These are phyloP conservation scores for Poterioochromonas sp. DNA, from an alignment of 352 stramenopile species.

Conservation along the genomic window DNA sequence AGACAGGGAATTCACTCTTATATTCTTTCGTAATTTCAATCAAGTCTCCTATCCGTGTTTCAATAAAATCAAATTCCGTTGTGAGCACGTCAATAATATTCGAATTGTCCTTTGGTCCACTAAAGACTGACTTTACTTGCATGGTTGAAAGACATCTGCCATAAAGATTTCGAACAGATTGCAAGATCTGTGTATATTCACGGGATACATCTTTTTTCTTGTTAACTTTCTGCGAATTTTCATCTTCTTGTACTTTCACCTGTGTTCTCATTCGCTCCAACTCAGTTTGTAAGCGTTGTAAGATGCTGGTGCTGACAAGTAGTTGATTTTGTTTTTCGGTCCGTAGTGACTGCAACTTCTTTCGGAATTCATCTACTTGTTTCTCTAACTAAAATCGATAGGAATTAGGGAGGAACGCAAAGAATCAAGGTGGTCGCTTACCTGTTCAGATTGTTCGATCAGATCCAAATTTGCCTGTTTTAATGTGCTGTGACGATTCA, in stretches of 20 bases:
- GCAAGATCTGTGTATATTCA: slow-evolving; percentile 73
- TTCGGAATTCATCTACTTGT: slow-evolving; percentile 63
- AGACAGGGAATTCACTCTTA: too few species aligned
- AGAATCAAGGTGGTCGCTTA: background rate
- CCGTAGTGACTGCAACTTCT: slow-evolving; percentile 52
- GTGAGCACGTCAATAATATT: slow-evolving; percentile 42
- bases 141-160: slow-evolving; percentile 63
- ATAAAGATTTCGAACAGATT: slow-evolving; percentile 79
- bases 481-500: slow-evolving; percentile 69
- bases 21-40: slow-evolving; percentile 55
- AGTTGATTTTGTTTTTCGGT: slow-evolving; percentile 33
- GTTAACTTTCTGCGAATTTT: slow-evolving; percentile 34
- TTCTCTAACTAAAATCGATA: slow-evolving; percentile 52
- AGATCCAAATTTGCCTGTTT: slow-evolving; percentile 73
- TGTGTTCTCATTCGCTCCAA: slow-evolving; percentile 29
- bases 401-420: background rate
- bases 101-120: slow-evolving; percentile 54
- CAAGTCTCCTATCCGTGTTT: slow-evolving; percentile 65
- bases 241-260: slow-evolving; percentile 39
- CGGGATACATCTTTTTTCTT: slow-evolving; percentile 62
- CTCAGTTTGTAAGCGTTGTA: slow-evolving; percentile 31
- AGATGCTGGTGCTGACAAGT: slow-evolving; percentile 16
- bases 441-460: slow-evolving; percentile 35
- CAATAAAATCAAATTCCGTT: slow-evolving; percentile 62
- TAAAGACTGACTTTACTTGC: slow-evolving; percentile 48